These are phyloP conservation scores for Tetrastigma voinierianum DNA, from an alignment of 164 flowering plant species.

Conservation along the genomic window DNA sequence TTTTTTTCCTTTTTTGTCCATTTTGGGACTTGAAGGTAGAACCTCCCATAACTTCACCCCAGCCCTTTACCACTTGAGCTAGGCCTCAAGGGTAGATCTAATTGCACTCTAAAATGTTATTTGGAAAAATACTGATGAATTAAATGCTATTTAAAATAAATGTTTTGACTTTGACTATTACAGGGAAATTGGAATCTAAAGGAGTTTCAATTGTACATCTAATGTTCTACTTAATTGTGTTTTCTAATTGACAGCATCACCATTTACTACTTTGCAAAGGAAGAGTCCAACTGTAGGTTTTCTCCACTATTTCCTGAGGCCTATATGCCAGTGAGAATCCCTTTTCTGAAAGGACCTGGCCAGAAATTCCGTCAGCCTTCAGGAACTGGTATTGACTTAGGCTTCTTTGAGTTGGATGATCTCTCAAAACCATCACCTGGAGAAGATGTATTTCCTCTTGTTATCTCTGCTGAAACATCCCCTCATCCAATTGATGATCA, in stretches of 20 bases:
- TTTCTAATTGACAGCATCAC: conserved; percentile 55
- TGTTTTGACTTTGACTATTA: too few species aligned
- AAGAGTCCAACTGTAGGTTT: conserved; percentile 58
- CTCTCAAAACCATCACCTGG: conserved; percentile 61
- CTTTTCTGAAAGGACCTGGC: conserved; percentile 64
- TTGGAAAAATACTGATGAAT: too few species aligned
- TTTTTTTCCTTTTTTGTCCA: too few species aligned
- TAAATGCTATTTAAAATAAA: too few species aligned
- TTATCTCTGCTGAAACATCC: conserved; percentile 65
- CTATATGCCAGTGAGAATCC: conserved; percentile 42
- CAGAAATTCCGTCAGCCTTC: conserved; percentile 77
- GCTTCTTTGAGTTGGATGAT: conserved; percentile 71
- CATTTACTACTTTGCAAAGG: conserved; percentile 81
- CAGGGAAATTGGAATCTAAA: too few species aligned
- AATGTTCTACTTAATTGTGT: neutral
- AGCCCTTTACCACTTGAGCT: too few species aligned
- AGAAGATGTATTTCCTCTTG: conserved; percentile 85
- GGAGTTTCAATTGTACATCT: neutral
- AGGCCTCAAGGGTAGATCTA: too few species aligned
- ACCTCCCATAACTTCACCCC: too few species aligned
- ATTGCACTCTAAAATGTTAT: too few species aligned
- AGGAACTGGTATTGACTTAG: conserved; percentile 81
- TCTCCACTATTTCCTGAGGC: conserved; percentile 65
- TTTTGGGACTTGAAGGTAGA: too few species aligned
- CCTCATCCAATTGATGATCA: conserved; percentile 25